These are phyloP conservation scores for Fusarium hostae DNA, from an alignment of 2,329 filamentous ascomycete species.

Conservation along the genomic window DNA sequence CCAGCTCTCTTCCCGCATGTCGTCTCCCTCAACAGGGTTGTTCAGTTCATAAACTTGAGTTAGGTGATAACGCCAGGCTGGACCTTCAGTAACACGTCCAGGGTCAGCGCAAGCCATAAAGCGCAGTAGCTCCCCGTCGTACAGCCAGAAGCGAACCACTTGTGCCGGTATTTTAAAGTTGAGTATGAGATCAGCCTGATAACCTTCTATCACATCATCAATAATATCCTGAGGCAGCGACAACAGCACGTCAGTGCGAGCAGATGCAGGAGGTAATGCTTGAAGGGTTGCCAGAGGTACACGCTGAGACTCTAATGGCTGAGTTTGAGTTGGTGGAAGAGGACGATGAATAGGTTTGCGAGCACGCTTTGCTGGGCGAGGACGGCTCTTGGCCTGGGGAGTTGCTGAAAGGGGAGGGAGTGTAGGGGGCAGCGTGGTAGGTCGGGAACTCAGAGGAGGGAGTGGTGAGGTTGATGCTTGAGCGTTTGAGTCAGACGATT, in stretches of 20 bases:
- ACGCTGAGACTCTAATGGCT: conserved; percentile 58
- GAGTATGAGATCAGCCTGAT: conserved; percentile 66
- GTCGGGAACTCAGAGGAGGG: conserved; percentile 21
- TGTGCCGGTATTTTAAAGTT: conserved; percentile 64
- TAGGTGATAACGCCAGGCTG: conserved; percentile 46
- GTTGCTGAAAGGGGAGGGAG: conserved; percentile 29
- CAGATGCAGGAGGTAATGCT: conserved; percentile 59
- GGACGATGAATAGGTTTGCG: conserved; percentile 47
- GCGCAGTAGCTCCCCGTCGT: conserved; percentile 62
- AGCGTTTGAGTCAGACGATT: conserved; percentile 20
- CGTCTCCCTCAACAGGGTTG: conserved; percentile 63
- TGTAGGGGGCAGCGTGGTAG: conserved; percentile 30
- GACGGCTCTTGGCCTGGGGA: conserved; percentile 10
- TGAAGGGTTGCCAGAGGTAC: conserved; percentile 62
- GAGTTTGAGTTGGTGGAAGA: conserved; percentile 43
- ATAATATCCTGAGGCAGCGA: conserved; percentile 60
- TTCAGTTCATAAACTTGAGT: conserved; percentile 70
- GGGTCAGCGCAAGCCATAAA: conserved; percentile 69
- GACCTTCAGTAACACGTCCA: conserved; percentile 47
- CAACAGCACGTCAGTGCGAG: conserved; percentile 65
- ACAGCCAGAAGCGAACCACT: conserved; percentile 72
- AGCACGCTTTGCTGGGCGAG: conserved; percentile 25
- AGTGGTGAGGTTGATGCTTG: conserved; percentile 21
- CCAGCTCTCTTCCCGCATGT: conserved; percentile 67
- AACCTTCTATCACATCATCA: conserved; percentile 60